These are phyloP conservation scores for Saprolegnia parasitica DNA, from an alignment of 352 stramenopile species.

Conservation along the genomic window DNA sequence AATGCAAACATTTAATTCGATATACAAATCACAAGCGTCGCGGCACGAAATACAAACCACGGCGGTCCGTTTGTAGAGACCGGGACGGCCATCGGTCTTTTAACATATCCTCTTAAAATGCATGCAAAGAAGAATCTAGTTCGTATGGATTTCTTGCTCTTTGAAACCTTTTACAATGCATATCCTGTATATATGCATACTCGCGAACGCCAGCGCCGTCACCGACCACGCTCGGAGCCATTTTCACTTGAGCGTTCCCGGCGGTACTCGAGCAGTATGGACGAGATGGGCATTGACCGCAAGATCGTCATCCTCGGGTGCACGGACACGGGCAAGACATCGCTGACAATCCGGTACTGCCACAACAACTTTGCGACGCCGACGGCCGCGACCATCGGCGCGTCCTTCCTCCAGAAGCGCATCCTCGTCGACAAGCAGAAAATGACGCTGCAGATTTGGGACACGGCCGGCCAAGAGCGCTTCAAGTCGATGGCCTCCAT, in stretches of 20 bases:
- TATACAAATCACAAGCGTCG: no score
- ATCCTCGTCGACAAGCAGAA: constrained; percentile 71
- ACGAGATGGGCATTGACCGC: constrained; percentile 80
- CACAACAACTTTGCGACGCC: constrained; percentile 80
- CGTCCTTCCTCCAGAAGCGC: constrained; percentile 83
- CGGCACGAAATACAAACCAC: no score
- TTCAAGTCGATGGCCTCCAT: constrained; percentile 87
- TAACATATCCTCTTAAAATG: no score
- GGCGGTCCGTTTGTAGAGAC: no score
- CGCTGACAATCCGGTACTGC: constrained; percentile 85
- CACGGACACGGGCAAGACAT: constrained; percentile 86
- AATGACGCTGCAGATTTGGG: constrained; percentile 87
- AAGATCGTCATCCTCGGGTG: constrained; percentile 87
- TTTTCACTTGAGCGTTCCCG: not conserved
- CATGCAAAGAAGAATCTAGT: not conserved
- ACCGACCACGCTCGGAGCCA: not conserved
- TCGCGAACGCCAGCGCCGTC: not conserved
- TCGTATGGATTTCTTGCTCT: not conserved
- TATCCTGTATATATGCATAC: constrained; percentile 4
- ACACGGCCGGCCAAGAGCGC: constrained; percentile 69
- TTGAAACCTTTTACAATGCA: constrained; percentile 7
- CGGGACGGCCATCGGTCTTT: no score
- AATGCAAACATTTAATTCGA: no score
- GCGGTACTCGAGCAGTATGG: constrained; percentile 40
- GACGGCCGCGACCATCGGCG: constrained; percentile 79